These are phyloP conservation scores for Fusarium dimerum DNA, from an alignment of 2,329 filamentous ascomycete genomes.

Conservation along the genomic window DNA sequence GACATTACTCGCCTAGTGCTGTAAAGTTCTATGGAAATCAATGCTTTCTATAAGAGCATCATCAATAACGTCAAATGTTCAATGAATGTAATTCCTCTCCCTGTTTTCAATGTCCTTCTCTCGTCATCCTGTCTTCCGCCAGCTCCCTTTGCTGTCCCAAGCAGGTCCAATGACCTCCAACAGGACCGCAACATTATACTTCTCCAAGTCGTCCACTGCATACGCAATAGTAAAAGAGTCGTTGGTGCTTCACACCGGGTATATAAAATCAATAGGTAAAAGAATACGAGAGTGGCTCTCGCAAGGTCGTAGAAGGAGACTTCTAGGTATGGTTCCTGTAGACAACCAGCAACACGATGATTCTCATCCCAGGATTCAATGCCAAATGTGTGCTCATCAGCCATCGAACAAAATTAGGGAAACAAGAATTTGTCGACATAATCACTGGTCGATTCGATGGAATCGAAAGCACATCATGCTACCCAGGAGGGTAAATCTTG, in stretches of 20 bases:
- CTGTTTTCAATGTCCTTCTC: background rate
- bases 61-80: constrained; percentile 16
- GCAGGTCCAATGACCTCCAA: background rate
- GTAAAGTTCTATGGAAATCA: constrained; percentile 21
- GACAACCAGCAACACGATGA: background rate
- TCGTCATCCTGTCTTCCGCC: background rate
- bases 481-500: background rate
- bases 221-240: constrained; percentile 17
- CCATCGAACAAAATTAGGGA: constrained; percentile 2
- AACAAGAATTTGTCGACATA: background rate
- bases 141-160: constrained; percentile 2
- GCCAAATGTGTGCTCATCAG: too few species aligned
- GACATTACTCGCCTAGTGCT: constrained; percentile 8
- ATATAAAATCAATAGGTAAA: constrained; percentile 29
- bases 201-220: constrained; percentile 15
- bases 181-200: constrained; percentile 17
- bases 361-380: too few species aligned
- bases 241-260: constrained; percentile 26
- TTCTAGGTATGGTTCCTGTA: background rate
- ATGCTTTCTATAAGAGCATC: constrained; percentile 19
- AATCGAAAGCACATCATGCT: background rate
- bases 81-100: constrained; percentile 16
- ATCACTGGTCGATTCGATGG: background rate
- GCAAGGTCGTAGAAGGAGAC: constrained; percentile 14
- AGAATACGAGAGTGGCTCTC: constrained; percentile 20